Base-by-base conservation (phyloP, 495 filamentous ascomycete genomes). In the Endocarpon pusillum region DNA sequence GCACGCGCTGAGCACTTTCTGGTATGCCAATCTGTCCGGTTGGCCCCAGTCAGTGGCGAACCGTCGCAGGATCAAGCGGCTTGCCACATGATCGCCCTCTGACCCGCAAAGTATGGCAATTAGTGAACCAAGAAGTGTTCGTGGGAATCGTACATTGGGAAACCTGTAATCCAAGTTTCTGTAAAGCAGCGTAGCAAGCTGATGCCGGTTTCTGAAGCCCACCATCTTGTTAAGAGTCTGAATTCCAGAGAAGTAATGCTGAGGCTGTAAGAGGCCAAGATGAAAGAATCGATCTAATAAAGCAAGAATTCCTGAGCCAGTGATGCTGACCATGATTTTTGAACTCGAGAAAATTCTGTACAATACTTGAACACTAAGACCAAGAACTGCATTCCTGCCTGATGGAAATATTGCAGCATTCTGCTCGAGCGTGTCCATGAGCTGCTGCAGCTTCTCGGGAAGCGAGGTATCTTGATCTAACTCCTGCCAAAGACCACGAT, bases 11-110 rank as follows among this genome's bases (percentile, higher is more conserved):
- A 65, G 32, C 4, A 48, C 49, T 1, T 41, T 22, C 27, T 44
- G 53, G 33, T 61, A 64, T 10, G 48, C 43, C 21, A 46, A 31
- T 5, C 39, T 32, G 14, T 42, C 38, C 14, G 51, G 53, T 33
- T 50, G 50, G 18, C 9, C 34, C 37, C 49, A 32, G 8, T 60
- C 58, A 7, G 41, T 42, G 16, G 45, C 35, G 35, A 59, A 60
- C 36, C 77, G 63, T 4, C 63, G 49, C 43, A 81, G 69, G n/a
- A 81, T 51, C 24, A 61, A 58, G 19, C 61, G 46, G 8, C 75
- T 60, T 15, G 48, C 45, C 7, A 53, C 45, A 12, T 64, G 49
- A 37, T 75, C 60, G 26, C 76, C 76, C 19, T 53, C 28, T 14
- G 28, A 5, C 7, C 19, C 12, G 12, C 12, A n/a, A n/a, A 15